Evolutionary conservation across 148 eudicot species (phyloP).

Genomic region (Simmondsia chinensis): DNA sequence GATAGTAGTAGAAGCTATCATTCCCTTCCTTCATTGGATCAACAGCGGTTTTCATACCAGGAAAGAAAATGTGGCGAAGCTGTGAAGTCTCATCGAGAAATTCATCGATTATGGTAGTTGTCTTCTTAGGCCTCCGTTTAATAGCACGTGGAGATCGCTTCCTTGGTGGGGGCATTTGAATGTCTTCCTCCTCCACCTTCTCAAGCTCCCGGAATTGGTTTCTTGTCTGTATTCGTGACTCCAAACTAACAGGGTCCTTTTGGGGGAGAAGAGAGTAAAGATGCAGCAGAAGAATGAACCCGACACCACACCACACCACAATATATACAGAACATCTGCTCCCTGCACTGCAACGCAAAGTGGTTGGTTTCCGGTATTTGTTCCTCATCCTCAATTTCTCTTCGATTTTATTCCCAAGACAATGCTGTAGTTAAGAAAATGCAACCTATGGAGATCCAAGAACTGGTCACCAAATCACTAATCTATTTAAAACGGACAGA

Average conservation of each 20-base stretch:
- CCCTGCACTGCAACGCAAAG: constrained; percentile 83
- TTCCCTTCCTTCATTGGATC: constrained; percentile 56
- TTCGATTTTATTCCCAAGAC: constrained; percentile 46
- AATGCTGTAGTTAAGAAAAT: constrained; percentile 52
- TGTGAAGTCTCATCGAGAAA: constrained; percentile 87
- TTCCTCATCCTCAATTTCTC: constrained; percentile 73
- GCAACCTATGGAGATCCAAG: constrained; percentile 62
- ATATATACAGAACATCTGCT: constrained; percentile 52
- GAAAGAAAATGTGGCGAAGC: constrained; percentile 78
- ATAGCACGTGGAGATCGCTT: constrained; percentile 89
- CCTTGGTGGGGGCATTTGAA: constrained; percentile 80
- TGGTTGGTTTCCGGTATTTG: constrained; percentile 85
- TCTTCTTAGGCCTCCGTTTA: constrained; percentile 64
- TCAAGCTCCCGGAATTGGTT: constrained; percentile 52
- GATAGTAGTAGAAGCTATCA: constrained; percentile 60
- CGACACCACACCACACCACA: constrained; percentile 53
- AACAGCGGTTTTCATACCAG: constrained; percentile 54
- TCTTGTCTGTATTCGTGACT: constrained; percentile 11
- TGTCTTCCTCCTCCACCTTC: constrained; percentile 74
- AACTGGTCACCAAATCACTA: constrained; percentile 32
- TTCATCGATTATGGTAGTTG: constrained; percentile 72
- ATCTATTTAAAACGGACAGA: constrained; percentile 11
- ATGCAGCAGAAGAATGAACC: constrained; percentile 54
- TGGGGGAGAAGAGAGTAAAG: constrained; percentile 41
- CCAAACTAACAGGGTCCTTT: constrained; percentile 22